phyloP scores from a whole-genome alignment of 768 basidiomycete species.

The Serendipita sp. region DNA sequence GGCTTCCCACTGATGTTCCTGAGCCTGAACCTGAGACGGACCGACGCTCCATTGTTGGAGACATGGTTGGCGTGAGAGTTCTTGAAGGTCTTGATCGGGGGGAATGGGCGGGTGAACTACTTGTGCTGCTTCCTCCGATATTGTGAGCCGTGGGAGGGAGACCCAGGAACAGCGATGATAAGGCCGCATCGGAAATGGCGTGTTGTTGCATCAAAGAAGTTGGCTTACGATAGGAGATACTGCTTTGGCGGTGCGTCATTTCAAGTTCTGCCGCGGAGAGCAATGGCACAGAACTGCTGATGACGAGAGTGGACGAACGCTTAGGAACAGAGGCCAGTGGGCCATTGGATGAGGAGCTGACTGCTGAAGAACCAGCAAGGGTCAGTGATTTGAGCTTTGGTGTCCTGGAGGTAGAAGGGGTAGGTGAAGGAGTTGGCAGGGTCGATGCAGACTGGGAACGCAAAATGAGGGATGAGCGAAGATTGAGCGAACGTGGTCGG shows the following conservation, averaged over 20 bases:
- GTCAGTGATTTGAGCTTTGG: conserved; percentile 37
- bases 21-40: conserved; percentile 2
- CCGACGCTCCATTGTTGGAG: conserved; percentile 22
- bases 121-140: background rate
- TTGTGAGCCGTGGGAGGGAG: background rate
- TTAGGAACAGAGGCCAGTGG: background rate
- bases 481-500: conserved; percentile 49
- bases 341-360: background rate
- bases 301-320: conserved; percentile 10
- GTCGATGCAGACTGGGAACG: conserved; percentile 9
- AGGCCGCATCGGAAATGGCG: background rate
- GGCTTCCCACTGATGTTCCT: conserved; percentile 8
- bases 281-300: conserved; percentile 2
- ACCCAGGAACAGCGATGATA: background rate
- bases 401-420: conserved; percentile 30
- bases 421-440: conserved; percentile 30
- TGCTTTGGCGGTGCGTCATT: conserved; percentile 35
- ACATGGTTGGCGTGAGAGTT: conserved; percentile 52
- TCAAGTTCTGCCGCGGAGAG: background rate
- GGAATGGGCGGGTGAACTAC: conserved; percentile 15
- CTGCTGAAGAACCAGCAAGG: conserved; percentile 22
- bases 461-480: conserved; percentile 25
- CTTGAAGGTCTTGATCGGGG: conserved; percentile 60
- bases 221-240: conserved; percentile 44
- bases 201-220: background rate